phyloP scores from a whole-genome alignment of 768 basidiomycete genomes.

The Dictyophora rubrovolvata region DNA sequence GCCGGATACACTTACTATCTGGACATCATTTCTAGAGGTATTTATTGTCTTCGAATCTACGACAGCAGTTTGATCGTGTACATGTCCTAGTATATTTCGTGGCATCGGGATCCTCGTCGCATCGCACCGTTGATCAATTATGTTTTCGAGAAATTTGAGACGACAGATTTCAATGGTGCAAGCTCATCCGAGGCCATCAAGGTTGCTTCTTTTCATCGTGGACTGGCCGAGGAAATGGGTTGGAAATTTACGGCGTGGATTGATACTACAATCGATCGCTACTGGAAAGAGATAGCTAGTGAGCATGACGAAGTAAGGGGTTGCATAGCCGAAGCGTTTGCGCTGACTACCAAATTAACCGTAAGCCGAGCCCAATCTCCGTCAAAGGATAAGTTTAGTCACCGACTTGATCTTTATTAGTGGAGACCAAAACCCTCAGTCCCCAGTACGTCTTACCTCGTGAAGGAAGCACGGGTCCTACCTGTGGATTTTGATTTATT shows the following conservation, averaged over 20 bases:
- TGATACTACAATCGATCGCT: slow-evolving; percentile 52
- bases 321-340: slow-evolving; percentile 65
- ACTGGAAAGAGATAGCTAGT: slow-evolving; percentile 60
- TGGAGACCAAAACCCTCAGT: slow-evolving; percentile 55
- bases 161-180: slow-evolving; percentile 70
- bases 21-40: slow-evolving; percentile 75
- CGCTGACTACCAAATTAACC: slow-evolving; percentile 64
- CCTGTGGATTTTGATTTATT: slow-evolving; percentile 60
- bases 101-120: slow-evolving; percentile 73
- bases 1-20: slow-evolving; percentile 69
- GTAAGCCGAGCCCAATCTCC: slow-evolving; percentile 24
- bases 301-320: slow-evolving; percentile 77
- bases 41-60: neutral
- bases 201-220: slow-evolving; percentile 54
- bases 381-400: neutral
- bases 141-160: slow-evolving; percentile 50
- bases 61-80: neutral
- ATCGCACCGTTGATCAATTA: slow-evolving; percentile 71
- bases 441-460: slow-evolving; percentile 51
- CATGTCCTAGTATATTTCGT: slow-evolving; percentile 56
- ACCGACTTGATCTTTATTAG: slow-evolving; percentile 23
- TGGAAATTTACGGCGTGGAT: slow-evolving; percentile 79
- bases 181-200: slow-evolving; percentile 76
- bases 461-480: slow-evolving; percentile 51
- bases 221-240: slow-evolving; percentile 62